Evolutionary conservation across 306 rosid genomes (phyloP).

Genomic region (Biancaea sappan): DNA sequence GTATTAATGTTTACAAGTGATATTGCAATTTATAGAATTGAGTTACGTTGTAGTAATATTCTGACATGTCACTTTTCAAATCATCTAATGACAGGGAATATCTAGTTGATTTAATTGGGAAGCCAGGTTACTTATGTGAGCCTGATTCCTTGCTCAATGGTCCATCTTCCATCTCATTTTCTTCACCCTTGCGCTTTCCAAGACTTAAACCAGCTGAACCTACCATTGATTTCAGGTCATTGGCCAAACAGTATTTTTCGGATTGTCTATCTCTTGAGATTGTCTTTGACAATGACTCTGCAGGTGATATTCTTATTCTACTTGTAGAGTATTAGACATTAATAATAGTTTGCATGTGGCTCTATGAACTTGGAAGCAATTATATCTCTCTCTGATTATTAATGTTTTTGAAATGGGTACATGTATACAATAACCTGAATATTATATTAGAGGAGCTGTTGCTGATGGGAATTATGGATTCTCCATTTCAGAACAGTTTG

Average conservation of each 20-base stretch:
- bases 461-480: conserved; percentile 49
- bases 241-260: conserved; percentile 90
- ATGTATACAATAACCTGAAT: conserved; percentile 23
- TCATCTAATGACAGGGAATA: conserved; percentile 71
- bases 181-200: conserved; percentile 97
- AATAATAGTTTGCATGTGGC: conserved; percentile 15
- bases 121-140: conserved; percentile 82
- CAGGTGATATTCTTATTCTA: conserved; percentile 62
- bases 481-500: conserved; percentile 58
- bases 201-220: conserved; percentile 76
- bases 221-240: conserved; percentile 80
- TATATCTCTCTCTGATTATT: not conserved
- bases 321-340: conserved; percentile 9
- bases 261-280: conserved; percentile 82
- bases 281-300: conserved; percentile 74
- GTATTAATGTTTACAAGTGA: conserved; percentile 19
- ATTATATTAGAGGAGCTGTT: conserved; percentile 42
- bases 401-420: conserved; percentile 30
- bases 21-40: conserved; percentile 23
- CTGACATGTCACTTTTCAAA: conserved; percentile 36
- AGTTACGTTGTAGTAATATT: conserved; percentile 21
- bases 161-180: conserved; percentile 95
- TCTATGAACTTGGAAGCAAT: conserved; percentile 22
- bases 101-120: conserved; percentile 85
- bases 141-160: conserved; percentile 98